Percentiles rank a stretch among this genome's conserved stretches.
Evolutionary conservation across 352 stramenopile species (phyloP).

Genomic region (Stramenopiles sp.): DNA sequence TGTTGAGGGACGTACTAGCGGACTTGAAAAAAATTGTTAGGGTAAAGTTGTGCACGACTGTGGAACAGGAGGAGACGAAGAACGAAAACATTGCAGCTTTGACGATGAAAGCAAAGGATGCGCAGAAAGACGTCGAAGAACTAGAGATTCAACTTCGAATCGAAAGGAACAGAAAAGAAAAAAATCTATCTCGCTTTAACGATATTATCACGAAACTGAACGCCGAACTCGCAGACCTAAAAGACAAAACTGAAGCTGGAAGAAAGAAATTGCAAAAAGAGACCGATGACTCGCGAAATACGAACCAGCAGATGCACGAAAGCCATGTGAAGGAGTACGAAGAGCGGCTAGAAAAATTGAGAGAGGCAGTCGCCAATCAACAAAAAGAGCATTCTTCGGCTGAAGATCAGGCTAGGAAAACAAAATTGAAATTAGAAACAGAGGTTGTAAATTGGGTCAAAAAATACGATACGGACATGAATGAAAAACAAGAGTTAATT

Average conservation of each 20-base stretch:
- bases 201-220: background rate
- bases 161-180: background rate
- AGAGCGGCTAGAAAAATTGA: background rate
- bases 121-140: background rate
- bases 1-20: background rate
- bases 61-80: background rate
- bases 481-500: background rate
- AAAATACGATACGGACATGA: background rate
- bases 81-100: background rate
- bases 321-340: background rate
- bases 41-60: background rate
- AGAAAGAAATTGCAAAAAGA: background rate
- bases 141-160: background rate
- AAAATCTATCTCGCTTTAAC: background rate
- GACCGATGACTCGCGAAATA: background rate
- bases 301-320: background rate
- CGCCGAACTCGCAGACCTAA: background rate
- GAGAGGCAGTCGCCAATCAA: background rate
- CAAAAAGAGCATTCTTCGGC: background rate
- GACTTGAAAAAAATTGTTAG: background rate
- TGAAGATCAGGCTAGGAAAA: background rate
- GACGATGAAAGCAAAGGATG: background rate
- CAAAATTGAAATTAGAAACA: background rate
- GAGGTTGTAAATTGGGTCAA: background rate
- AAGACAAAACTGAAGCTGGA: background rate